Conservation (phyloP, 495 filamentous ascomycete genomes). For the Jackrogersella minutella region DNA sequence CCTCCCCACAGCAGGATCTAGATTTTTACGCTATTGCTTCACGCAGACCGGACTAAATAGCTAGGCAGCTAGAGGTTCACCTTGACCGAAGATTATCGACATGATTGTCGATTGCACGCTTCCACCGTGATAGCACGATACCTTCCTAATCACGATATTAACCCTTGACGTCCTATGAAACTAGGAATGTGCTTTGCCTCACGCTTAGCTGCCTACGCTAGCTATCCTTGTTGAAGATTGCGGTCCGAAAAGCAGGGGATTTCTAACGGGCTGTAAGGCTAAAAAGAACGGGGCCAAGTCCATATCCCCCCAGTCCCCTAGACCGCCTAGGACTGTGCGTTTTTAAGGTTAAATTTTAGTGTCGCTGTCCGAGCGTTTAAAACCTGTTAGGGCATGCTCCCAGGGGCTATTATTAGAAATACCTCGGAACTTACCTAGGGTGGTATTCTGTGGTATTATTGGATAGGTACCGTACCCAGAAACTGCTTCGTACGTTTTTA, state of each 20-base stretch:
- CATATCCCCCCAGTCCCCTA: neutral
- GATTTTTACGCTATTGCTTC: neutral
- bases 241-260: neutral
- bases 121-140: neutral
- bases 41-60: neutral
- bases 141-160: conserved; percentile 4
- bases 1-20: neutral
- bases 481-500: neutral
- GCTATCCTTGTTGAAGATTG: neutral
- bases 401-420: conserved; percentile 29
- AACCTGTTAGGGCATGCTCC: too few species aligned
- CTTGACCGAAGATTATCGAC: neutral
- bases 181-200: neutral
- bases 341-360: conserved; percentile 30
- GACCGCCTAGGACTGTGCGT: conserved; percentile 18
- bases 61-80: neutral
- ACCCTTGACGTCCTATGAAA: neutral
- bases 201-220: neutral
- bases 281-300: neutral
- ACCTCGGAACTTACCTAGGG: neutral
- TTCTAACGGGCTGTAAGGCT: neutral
- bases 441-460: neutral
- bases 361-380: neutral
- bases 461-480: neutral
- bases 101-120: neutral